Base-by-base conservation (phyloP, 331 rosid genomes). In the Pyracantha coccinea region DNA sequence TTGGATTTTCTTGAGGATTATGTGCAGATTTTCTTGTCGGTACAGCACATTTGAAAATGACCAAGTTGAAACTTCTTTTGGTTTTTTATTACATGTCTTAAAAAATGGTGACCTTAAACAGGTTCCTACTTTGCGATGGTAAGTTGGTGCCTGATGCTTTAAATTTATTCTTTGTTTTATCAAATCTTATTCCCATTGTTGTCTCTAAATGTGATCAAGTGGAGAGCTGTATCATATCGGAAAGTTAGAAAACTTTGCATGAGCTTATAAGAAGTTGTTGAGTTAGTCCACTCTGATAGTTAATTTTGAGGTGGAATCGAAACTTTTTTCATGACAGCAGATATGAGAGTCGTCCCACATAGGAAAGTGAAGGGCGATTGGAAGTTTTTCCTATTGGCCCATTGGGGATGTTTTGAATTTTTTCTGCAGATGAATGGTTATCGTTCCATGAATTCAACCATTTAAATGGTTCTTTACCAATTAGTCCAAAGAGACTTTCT, bases 11-110 rank as follows among this genome's bases (percentile, higher is more conserved):
- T 21, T 41, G n/a, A 52, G 64, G 73, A 52, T 68, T 69, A 12
- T 68, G 31, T 45, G 21, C 61, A 2, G 70, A 75, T 75, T 80
- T 75, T 75, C 77, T 75, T 75, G 80, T 80, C 77, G 68, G 68
- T 21, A 12, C 69, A 21, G 27, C 68, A 5, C 58, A 14, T 16
- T 4, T 16, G 27, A 9, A 27, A 54, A 28, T 23, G 33, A 60
- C 7, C 33, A 66, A 20, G 13, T 47, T 29, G 25, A 9, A 24
- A 52, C 27, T 55, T 31, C 19, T 1, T 31, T 41, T 55, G 27
- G 17, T 44, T 50, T 10, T 52, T 28, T 6, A 38, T 38, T 38
- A 10, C 13, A 38, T 3, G 45, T 3, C 45, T 38, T 38, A 2
- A 3, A 38, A 9, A 38, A 5, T 8, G 11, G 27, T 41, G 59